phyloP scores from a whole-genome alignment of 805 yeast genomes.

The Sugiyamaella boreocaroliniensis region DNA sequence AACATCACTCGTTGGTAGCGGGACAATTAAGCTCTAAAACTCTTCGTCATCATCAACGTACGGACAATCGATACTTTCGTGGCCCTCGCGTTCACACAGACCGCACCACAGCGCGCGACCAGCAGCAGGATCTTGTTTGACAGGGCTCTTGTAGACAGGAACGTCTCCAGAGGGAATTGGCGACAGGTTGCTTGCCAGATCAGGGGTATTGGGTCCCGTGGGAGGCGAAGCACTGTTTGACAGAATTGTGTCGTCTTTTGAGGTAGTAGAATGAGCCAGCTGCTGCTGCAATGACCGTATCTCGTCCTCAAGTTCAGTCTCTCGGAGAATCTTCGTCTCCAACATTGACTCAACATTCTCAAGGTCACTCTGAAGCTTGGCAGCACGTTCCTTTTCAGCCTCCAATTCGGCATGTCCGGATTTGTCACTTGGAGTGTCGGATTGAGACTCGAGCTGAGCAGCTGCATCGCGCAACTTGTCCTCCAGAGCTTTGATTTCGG shows the following conservation, averaged over 20 bases:
- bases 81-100: slow-evolving; percentile 85
- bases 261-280: not conserved
- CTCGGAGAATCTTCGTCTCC: slow-evolving; percentile 24
- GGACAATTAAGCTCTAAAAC: not conserved
- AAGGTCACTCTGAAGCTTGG: slow-evolving; percentile 21
- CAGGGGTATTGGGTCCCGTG: not conserved
- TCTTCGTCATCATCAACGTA: slow-evolving; percentile 48
- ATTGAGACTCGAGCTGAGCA: not conserved
- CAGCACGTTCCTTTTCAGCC: slow-evolving; percentile 21
- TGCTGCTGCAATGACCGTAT: slow-evolving; percentile 11
- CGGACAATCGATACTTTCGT: slow-evolving; percentile 81
- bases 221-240: not conserved
- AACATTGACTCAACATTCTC: slow-evolving; percentile 24
- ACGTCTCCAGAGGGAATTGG: not conserved
- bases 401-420: slow-evolving; percentile 17
- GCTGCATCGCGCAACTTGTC: not conserved
- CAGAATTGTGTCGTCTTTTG: not conserved
- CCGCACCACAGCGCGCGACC: slow-evolving; percentile 88
- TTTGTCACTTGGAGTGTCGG: too few species aligned
- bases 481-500: not conserved
- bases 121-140: slow-evolving; percentile 53
- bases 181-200: not conserved
- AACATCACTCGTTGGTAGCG: not conserved
- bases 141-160: slow-evolving; percentile 28
- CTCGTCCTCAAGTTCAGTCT: slow-evolving; percentile 28